Evolutionary conservation across 106 monocot species (phyloP).

Genomic region (Acorus calamus): DNA sequence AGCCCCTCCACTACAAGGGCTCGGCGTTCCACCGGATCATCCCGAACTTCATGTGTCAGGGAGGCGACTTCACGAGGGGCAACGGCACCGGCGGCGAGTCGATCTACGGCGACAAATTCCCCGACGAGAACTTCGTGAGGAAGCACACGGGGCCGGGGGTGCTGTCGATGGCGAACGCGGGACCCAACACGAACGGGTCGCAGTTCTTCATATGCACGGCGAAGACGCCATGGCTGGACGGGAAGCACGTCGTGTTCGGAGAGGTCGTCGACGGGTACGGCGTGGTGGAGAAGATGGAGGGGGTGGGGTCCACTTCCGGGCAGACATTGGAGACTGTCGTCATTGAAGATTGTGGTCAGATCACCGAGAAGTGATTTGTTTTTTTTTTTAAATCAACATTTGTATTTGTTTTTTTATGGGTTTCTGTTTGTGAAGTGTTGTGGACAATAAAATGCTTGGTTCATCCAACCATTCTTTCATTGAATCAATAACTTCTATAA

Average conservation of each 20-base stretch:
- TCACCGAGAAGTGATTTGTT: conserved; percentile 16
- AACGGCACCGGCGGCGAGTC: conserved; percentile 86
- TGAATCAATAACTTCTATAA: too few species aligned
- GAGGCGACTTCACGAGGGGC: conserved; percentile 75
- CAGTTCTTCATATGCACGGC: conserved; percentile 83
- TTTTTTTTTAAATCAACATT: not conserved
- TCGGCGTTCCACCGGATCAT: conserved; percentile 73
- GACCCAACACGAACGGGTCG: conserved; percentile 62
- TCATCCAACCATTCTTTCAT: too few species aligned
- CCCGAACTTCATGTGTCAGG: conserved; percentile 79
- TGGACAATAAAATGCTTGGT: not conserved
- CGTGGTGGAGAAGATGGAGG: conserved; percentile 72
- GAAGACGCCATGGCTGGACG: conserved; percentile 59
- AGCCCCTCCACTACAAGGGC: conserved; percentile 73
- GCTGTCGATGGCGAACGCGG: conserved; percentile 80
- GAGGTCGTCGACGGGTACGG: conserved; percentile 60
- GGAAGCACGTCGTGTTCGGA: conserved; percentile 81
- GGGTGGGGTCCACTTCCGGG: conserved; percentile 37
- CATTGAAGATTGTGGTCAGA: conserved; percentile 70
- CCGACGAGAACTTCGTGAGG: conserved; percentile 72
- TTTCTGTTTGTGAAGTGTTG: not conserved
- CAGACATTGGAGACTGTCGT: conserved; percentile 27
- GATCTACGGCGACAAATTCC: conserved; percentile 61
- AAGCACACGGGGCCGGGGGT: conserved; percentile 64
- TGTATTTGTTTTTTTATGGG: not conserved